Percentiles rank a stretch among this genome's conserved stretches.
Conservation (phyloP, 2,329 filamentous ascomycete genomes). For the Zarea fungicola region DNA sequence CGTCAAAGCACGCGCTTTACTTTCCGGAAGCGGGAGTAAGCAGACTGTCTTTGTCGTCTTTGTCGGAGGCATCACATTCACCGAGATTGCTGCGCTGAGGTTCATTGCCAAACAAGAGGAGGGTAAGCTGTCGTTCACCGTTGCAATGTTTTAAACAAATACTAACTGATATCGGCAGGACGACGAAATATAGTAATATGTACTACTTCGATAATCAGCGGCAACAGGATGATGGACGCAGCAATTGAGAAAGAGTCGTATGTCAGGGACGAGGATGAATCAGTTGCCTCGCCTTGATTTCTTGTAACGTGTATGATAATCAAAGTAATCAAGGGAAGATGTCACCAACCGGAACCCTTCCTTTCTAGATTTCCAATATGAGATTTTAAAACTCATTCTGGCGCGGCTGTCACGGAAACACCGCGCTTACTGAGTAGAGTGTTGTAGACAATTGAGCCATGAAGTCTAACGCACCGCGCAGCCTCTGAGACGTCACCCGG, state of each 20-base stretch:
- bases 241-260: conserved; percentile 70
- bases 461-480: too few species aligned
- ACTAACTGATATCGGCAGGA: conserved; percentile 34
- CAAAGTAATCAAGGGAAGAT: not conserved
- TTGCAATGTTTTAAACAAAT: not conserved
- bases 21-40: conserved; percentile 71
- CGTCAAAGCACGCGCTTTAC: conserved; percentile 74
- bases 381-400: too few species aligned
- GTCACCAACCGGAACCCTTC: too few species aligned
- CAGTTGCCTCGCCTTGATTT: conserved; percentile 6
- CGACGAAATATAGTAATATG: conserved; percentile 84
- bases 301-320: conserved; percentile 6
- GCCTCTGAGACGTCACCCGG: too few species aligned
- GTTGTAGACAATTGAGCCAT: too few species aligned
- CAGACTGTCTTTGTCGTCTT: conserved; percentile 97
- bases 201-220: conserved; percentile 86
- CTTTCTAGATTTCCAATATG: too few species aligned
- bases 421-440: too few species aligned
- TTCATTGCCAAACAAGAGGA: conserved; percentile 85
- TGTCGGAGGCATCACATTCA: conserved; percentile 92
- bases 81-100: conserved; percentile 87
- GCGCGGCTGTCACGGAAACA: too few species aligned
- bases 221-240: conserved; percentile 81
- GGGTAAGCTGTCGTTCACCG: conserved; percentile 38
- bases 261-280: conserved; percentile 34